These are phyloP conservation scores for Clavariopsis aquatica DNA, from an alignment of 495 filamentous ascomycete species.

Conservation along the genomic window DNA sequence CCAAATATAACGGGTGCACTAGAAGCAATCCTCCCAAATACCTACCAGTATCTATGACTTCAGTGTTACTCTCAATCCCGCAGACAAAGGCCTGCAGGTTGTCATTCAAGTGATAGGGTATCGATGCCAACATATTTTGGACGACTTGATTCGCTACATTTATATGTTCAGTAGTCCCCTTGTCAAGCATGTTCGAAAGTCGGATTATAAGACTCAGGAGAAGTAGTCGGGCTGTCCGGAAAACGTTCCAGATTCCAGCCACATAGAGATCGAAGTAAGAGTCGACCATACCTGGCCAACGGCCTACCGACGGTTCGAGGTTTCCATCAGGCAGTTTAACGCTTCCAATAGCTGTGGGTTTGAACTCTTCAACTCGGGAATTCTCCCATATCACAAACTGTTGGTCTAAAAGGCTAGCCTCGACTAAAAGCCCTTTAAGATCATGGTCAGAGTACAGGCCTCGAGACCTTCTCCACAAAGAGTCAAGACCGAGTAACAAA, in stretches of 20 bases:
- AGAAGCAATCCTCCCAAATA: not conserved
- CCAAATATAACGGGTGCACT: not conserved
- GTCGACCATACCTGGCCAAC: not conserved
- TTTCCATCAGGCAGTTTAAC: not conserved
- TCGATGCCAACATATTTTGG: not conserved
- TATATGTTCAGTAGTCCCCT: not conserved
- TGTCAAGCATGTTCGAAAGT: not conserved
- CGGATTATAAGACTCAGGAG: not conserved
- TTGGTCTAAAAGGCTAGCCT: not conserved
- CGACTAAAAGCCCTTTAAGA: not conserved
- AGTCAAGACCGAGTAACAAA: not conserved
- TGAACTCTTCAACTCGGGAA: not conserved
- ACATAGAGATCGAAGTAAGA: not conserved
- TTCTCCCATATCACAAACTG: not conserved
- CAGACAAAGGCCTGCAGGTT: not conserved
- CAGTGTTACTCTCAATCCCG: not conserved
- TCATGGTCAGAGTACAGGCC: not conserved
- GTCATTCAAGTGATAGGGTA: not conserved
- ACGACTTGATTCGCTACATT: not conserved
- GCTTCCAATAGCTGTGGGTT: not conserved
- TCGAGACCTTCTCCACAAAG: not conserved
- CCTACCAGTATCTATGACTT: not conserved
- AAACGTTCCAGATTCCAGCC: not conserved
- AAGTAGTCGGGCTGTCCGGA: not conserved
- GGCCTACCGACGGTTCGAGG: not conserved